Evolutionary conservation across 305 asterid species (phyloP).

Genomic region (Fraxinus nigra): DNA sequence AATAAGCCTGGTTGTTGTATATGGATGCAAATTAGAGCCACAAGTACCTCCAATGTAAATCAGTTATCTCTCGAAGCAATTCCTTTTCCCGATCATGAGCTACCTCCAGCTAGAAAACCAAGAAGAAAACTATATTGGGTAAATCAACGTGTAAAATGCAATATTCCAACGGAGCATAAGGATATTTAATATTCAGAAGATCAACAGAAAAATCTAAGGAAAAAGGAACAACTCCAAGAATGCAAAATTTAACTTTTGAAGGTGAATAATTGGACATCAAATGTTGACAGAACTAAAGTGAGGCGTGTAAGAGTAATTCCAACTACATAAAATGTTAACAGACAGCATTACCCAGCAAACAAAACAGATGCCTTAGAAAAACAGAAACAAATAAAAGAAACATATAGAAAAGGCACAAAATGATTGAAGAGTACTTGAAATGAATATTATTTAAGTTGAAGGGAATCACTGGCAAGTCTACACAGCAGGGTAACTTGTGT

Average conservation of each 20-base stretch:
- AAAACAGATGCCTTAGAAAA: not conserved
- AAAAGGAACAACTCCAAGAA: not conserved
- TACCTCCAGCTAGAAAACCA: conserved; percentile 56
- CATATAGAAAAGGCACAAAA: not conserved
- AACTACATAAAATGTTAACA: not conserved
- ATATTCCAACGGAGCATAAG: not conserved
- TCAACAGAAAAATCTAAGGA: not conserved
- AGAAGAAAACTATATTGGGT: not conserved
- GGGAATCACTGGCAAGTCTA: not conserved
- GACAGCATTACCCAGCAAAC: not conserved
- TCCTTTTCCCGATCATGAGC: conserved; percentile 84
- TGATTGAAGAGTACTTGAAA: not conserved
- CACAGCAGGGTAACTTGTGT: not conserved
- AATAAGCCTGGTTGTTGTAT: not conserved
- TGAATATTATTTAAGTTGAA: not conserved
- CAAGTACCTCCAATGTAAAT: conserved; percentile 73
- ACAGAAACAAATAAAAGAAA: not conserved
- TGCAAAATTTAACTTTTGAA: not conserved
- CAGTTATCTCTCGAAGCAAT: conserved; percentile 67
- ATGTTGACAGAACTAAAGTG: not conserved
- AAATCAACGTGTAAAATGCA: not conserved
- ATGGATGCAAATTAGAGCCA: not conserved
- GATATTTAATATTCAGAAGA: not conserved
- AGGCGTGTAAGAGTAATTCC: not conserved
- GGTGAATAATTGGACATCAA: not conserved